Base-by-base conservation (phyloP, 1,284 basidiomycete genomes). In the Abortiporus biennis region DNA sequence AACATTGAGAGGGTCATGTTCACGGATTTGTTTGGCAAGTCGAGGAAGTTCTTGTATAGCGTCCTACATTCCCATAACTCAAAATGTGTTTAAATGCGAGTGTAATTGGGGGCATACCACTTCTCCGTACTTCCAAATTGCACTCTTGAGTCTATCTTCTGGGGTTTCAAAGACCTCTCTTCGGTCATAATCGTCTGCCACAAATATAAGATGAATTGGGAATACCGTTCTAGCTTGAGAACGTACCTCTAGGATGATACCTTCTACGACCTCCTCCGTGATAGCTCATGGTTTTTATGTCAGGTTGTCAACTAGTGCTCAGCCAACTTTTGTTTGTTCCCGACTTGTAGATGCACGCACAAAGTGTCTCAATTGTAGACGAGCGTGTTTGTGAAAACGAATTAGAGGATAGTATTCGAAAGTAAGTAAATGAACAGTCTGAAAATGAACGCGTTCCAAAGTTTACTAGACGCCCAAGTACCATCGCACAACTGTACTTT, bases 71-170 rank as follows among this genome's bases (percentile, higher is more conserved):
- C 33, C 16, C 11, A 29, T 9, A 29, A n/a, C n/a, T n/a, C n/a
- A n/a, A n/a, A n/a, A n/a, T n/a, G n/a, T n/a, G n/a, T n/a, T n/a
- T n/a, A n/a, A n/a, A n/a, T n/a, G n/a, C n/a, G 32, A 34, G 9
- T 29, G 23, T 6, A 30, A 3, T 25, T 19, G 31, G 23, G 27
- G n/a, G 69, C 86, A 68, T 58, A 91, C 89, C 63, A 90, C 87
- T 68, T 93, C 88, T 37, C 87, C 88, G 44, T 87, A 69, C 55
- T 80, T 82, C 54, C 89, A 68, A 48, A 92, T 81, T 47, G 76
- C 70, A 49, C 69, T 75, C 62, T 75, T 82, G 45, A 89, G 65
- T 53, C 77, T 80, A 44, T 85, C 75, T 48, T 86, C 84, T 15
- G 85, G 84, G 12, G 81, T 78, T 52, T 91, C 89, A 50, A 66